Percentiles rank a stretch among this genome's conserved stretches.
phyloP scores from a whole-genome alignment of 345 rosid species.

The Brassica cretica region DNA sequence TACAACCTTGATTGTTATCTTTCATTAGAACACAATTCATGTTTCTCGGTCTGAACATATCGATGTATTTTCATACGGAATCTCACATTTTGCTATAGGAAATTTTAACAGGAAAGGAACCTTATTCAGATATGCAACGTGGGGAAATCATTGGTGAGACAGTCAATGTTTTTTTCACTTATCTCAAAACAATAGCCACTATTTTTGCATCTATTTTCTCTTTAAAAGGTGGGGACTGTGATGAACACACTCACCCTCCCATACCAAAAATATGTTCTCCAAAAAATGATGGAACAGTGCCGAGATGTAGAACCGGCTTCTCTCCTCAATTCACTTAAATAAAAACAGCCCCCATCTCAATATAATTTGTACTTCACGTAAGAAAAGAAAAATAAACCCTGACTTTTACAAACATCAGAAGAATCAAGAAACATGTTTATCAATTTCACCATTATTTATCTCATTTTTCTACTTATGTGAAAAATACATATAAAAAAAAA shows the following conservation, averaged over 20 bases:
- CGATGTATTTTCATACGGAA: slow-evolving; percentile 67
- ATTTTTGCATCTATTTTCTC: not conserved
- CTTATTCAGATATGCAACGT: slow-evolving; percentile 71
- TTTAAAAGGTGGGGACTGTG: slow-evolving; percentile 53
- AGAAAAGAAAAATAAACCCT: slow-evolving; percentile 32
- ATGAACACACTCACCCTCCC: slow-evolving; percentile 58
- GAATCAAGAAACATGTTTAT: not conserved
- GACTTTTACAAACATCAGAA: not conserved
- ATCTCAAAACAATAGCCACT: slow-evolving; percentile 12
- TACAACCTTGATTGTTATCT: too few relatives aligned
- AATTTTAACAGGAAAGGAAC: slow-evolving; percentile 67
- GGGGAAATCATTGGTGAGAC: slow-evolving; percentile 69
- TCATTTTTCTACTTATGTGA: slow-evolving; percentile 7
- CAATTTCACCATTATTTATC: not conserved
- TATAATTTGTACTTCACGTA: slow-evolving; percentile 37
- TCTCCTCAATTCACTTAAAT: slow-evolving; percentile 59
- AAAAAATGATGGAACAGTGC: slow-evolving; percentile 65
- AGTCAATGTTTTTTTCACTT: slow-evolving; percentile 1
- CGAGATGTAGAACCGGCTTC: slow-evolving; percentile 57
- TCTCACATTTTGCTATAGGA: slow-evolving; percentile 68
- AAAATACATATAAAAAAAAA: not conserved
- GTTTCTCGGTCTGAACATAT: slow-evolving; percentile 42
- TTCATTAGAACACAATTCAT: not conserved
- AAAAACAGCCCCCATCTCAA: slow-evolving; percentile 48
- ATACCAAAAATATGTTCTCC: slow-evolving; percentile 55